These are phyloP conservation scores for Aphanomyces stellatus DNA, from an alignment of 352 stramenopile species.

Conservation along the genomic window DNA sequence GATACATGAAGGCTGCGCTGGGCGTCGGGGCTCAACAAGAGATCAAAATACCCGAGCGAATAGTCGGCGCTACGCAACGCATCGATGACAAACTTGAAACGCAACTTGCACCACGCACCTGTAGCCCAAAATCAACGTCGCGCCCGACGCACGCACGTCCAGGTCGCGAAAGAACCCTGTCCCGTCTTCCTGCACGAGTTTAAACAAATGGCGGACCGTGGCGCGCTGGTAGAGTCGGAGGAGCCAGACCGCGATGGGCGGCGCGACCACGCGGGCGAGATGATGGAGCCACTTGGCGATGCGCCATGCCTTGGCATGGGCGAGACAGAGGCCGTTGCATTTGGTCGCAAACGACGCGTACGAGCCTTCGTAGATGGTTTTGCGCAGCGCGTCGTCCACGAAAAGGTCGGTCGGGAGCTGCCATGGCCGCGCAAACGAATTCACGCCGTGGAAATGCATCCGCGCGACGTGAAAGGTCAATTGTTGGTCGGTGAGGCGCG, in stretches of 20 bases:
- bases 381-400: constrained; percentile 39
- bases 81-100: background rate
- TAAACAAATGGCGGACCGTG: constrained; percentile 52
- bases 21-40: constrained; percentile 39
- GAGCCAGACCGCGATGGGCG: constrained; percentile 33
- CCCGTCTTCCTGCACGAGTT: constrained; percentile 56
- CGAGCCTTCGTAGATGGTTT: constrained; percentile 70
- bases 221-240: constrained; percentile 55
- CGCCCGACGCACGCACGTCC: constrained; percentile 66
- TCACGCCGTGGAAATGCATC: constrained; percentile 65
- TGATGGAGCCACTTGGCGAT: background rate
- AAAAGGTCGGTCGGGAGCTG: constrained; percentile 44
- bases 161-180: constrained; percentile 74
- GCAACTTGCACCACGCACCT: constrained; percentile 25
- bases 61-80: constrained; percentile 46
- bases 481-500: constrained; percentile 69
- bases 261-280: background rate
- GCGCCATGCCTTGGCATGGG: background rate
- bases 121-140: constrained; percentile 73
- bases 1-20: background rate
- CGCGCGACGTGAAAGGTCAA: constrained; percentile 56
- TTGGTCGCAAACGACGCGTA: constrained; percentile 58
- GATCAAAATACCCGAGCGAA: constrained; percentile 72
- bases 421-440: constrained; percentile 60
- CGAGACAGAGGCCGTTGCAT: constrained; percentile 47